phyloP scores from a whole-genome alignment of 2,329 filamentous ascomycete genomes.

The Cladosporium velox region DNA sequence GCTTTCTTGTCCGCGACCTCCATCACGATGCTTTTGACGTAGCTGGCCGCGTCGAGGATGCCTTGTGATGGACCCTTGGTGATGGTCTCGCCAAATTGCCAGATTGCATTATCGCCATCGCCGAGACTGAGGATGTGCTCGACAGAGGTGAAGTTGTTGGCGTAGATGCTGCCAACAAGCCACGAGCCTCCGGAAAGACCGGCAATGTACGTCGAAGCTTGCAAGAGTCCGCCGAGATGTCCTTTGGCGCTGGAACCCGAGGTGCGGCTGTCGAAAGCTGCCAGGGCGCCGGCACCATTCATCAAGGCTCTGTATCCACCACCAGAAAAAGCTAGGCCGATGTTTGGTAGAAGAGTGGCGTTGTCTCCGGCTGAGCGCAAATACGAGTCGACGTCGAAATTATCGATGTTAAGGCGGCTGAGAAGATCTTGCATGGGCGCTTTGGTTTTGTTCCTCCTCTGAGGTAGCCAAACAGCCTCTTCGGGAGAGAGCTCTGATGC shows the following conservation, averaged over 20 bases:
- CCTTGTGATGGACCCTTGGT: constrained; percentile 60
- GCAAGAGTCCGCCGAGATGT: constrained; percentile 77
- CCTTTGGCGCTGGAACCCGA: constrained; percentile 60
- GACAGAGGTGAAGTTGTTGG: constrained; percentile 76
- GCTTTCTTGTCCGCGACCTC: constrained; percentile 63
- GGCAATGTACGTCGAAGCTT: constrained; percentile 77
- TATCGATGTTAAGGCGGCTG: constrained; percentile 68
- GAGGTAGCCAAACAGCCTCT: constrained; percentile 73
- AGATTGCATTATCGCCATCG: constrained; percentile 51
- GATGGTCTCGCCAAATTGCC: constrained; percentile 66
- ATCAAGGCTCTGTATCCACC: constrained; percentile 84
- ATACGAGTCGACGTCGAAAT: constrained; percentile 74
- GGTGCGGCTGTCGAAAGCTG: constrained; percentile 77
- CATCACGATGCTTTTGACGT: constrained; percentile 62
- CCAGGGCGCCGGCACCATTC: constrained; percentile 79
- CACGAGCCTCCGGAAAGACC: constrained; percentile 82
- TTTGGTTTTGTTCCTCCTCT: constrained; percentile 72
- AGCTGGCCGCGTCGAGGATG: constrained; percentile 58
- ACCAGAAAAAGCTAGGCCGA: constrained; percentile 77
- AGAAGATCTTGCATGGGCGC: constrained; percentile 74
- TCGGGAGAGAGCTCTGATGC: constrained; percentile 65
- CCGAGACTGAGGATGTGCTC: constrained; percentile 52
- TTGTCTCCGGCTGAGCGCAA: constrained; percentile 62
- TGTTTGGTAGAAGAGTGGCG: constrained; percentile 61
- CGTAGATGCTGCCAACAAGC: constrained; percentile 78